Base-by-base conservation (phyloP, 208 protist genomes). In the Acanthamoeba castellanii region DNA sequence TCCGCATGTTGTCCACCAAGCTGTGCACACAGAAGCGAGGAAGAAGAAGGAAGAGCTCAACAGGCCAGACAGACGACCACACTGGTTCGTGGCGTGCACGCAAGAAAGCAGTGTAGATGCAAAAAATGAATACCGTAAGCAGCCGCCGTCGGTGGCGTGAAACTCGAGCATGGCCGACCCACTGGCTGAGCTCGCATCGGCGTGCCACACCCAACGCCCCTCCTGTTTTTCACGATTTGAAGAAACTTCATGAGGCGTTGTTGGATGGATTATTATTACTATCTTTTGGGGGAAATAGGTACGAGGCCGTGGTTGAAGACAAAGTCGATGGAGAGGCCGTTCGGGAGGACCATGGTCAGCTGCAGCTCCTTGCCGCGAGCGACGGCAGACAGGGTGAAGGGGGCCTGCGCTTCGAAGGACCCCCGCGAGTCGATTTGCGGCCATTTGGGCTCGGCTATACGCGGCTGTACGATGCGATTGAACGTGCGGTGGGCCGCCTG, bases 261-360 rank as follows among this genome's bases (percentile, higher is more conserved):
- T 14, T 32, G 22, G 27, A 3, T 32, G 13, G 27, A 88, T 59
- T 25, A 68, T 45, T 18, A 30, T 34, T 3, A 90, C 42, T 89
- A 0, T 0, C 2, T 30, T 25, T 66, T 0, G n/a, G 64, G 30
- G n/a, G 50, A 42, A 42, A 42, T 1, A 42, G 2, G 34, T 93
- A 93, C 88, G 14, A 93, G 88, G 20, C 88, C 88, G 42, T 93
- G 88, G 22, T 81, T 93, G 42, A 93, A 78, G 64, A 93, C 88
- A 3, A 55, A 34, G 88, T 93, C n/a, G 34, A 34, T 0, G 61
- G 0, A 30, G 20, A 5, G 27, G n/a, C 64, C 61, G 30, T 5
- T 34, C 13, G 13, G n/a, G 20, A 20, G 16, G 30, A 0, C 50
- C 8, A 93, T 25, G 59, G 18, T 55, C 22, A 93, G 88, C 25